Percentiles rank a stretch among this genome's conserved stretches.
phyloP scores from a whole-genome alignment of 192 early-diverging fungal genomes.

The Funneliformis mosseae region DNA sequence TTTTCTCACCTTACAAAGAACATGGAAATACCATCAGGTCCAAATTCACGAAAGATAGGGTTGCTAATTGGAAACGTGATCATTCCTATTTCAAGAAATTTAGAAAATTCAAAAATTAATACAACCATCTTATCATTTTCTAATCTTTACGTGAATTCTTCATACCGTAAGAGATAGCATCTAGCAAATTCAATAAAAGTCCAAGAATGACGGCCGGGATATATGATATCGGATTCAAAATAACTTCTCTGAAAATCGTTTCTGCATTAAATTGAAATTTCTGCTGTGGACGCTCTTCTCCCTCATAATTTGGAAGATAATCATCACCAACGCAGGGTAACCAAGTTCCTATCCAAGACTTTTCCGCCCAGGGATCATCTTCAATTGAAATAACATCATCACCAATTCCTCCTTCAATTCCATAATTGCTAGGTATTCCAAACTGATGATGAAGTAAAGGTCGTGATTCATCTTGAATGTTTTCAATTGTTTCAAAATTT shows the following conservation, averaged over 20 bases:
- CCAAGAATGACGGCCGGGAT: slow-evolving; percentile 91
- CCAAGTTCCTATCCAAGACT: slow-evolving; percentile 13
- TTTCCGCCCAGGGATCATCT: background rate
- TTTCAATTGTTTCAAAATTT: background rate
- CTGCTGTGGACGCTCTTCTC: slow-evolving; percentile 5
- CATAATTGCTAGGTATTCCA: background rate
- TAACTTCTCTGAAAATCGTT: slow-evolving; percentile 22
- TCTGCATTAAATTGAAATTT: slow-evolving; percentile 16
- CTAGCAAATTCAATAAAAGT: slow-evolving; percentile 88
- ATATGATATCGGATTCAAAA: slow-evolving; percentile 61
- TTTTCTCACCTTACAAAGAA: slow-evolving; percentile 77
- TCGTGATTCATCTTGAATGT: background rate
- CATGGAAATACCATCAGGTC: slow-evolving; percentile 92
- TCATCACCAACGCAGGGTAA: background rate
- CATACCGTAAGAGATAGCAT: slow-evolving; percentile 84
- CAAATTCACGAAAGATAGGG: slow-evolving; percentile 67
- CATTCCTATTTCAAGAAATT: slow-evolving; percentile 48
- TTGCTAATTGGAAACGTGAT: slow-evolving; percentile 90
- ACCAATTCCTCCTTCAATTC: background rate
- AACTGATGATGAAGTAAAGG: slow-evolving; percentile 1
- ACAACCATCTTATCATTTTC: background rate
- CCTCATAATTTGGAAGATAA: background rate
- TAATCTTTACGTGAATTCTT: background rate
- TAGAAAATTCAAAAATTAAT: slow-evolving; percentile 1
- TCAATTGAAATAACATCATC: slow-evolving; percentile 9